Conservation (phyloP, 306 rosid genomes). For the Sicyos edulis region DNA sequence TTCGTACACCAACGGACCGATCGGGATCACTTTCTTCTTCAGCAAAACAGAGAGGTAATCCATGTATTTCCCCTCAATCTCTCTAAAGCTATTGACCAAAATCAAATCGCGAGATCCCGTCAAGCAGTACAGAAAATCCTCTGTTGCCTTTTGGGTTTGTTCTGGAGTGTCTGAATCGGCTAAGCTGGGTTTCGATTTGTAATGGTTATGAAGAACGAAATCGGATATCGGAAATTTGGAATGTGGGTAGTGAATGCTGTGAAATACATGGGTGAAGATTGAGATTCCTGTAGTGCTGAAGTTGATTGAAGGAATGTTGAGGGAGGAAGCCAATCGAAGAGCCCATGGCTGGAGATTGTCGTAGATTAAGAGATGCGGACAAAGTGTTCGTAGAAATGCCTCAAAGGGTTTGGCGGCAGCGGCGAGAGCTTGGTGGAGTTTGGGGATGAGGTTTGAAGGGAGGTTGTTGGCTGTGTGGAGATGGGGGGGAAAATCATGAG, state of each 20-base stretch:
- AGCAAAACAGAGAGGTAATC: conserved; percentile 15
- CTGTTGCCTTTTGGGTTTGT: neutral
- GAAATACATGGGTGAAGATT: neutral
- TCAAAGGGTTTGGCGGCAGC: conserved; percentile 21
- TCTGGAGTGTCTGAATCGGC: neutral
- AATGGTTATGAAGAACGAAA: conserved; percentile 11
- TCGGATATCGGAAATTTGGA: neutral
- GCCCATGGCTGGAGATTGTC: conserved; percentile 35
- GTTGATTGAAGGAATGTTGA: conserved; percentile 22
- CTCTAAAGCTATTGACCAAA: conserved; percentile 12
- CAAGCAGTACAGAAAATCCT: neutral
- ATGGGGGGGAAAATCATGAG: conserved; percentile 23
- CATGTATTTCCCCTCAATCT: conserved; percentile 24
- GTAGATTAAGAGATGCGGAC: conserved; percentile 29
- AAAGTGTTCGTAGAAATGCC: conserved; percentile 15
- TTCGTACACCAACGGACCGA: conserved; percentile 24
- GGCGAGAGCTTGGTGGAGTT: conserved; percentile 26
- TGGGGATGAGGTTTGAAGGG: conserved; percentile 26
- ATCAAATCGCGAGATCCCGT: neutral
- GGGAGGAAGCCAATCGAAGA: conserved; percentile 18
- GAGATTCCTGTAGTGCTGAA: conserved; percentile 2
- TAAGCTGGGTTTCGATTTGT: neutral
- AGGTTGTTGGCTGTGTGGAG: conserved; percentile 30
- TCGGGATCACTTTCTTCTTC: conserved; percentile 20
- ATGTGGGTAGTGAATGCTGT: neutral